Base-by-base conservation (phyloP, 1,284 basidiomycete species). In the Cryptococcus amylolentus region DNA sequence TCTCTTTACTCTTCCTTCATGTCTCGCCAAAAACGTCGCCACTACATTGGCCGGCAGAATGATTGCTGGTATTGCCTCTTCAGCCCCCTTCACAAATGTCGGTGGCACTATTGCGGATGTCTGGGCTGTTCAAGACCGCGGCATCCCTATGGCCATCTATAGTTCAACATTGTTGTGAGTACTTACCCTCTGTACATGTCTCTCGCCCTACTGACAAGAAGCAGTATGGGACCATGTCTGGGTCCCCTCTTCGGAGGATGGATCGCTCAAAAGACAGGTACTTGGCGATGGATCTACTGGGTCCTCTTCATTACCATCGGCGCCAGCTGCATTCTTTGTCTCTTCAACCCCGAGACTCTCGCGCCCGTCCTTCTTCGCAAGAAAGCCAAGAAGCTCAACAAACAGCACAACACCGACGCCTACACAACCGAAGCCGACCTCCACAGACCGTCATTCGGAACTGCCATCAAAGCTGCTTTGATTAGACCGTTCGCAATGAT, bases 271-370 rank as follows among this genome's bases (percentile, higher is more conserved):
- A 67, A 67, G 51, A 70, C 67, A 0, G 51, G 56, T 16, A 59
- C 64, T 4, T 80, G 78, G 79, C 64, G 78, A 9, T 80, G 79
- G 77, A 76, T 79, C 57, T 79, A 80, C 69, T 79, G 75, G 76
- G 64, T 77, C 16, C 65, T 77, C 37, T 72, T 74, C 57, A 77
- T 76, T 52, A 65, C 77, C 58, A 60, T 67, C 35, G 73, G 69
- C 27, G 65, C 71, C 54, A 66, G 69, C 58, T 67, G 73, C 53
- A 48, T 57, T 46, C 56, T 64, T 47, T 66, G 67, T n/a, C 57
- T 72, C 57, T 45, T 76, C 57, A 68, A 72, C 52, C 77, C 77
- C 8, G 78, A 79, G 61, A 78, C 78, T 2, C 75, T 76, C 57
- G 67, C 71, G 0, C 71, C 74, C 7, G 69, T 77, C 20, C 63